phyloP scores from a whole-genome alignment of 306 rosid species.

The Fragaria iinumae region DNA sequence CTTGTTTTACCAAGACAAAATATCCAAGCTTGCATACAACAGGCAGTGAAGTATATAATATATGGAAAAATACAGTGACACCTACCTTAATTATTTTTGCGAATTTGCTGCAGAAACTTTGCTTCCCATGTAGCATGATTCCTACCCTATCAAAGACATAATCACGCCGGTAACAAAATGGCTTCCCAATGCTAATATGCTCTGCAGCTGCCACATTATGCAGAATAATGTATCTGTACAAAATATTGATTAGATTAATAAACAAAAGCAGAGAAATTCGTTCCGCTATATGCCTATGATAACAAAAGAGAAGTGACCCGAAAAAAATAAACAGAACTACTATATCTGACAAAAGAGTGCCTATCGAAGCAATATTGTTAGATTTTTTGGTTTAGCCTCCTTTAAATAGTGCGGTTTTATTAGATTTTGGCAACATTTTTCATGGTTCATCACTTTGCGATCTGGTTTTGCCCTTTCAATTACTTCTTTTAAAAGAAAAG shows the following conservation, averaged over 20 bases:
- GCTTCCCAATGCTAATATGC: conserved; percentile 35
- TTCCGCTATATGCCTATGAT: conserved; percentile 4
- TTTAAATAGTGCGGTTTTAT: background rate
- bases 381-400: background rate
- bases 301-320: conserved; percentile 15
- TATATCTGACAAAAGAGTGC: background rate
- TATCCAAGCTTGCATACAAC: background rate
- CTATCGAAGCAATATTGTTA: background rate
- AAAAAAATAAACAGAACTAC: background rate
- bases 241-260: conserved; percentile 19
- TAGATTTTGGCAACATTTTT: too few species aligned
- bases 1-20: too few species aligned
- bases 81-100: conserved; percentile 58
- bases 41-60: background rate
- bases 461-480: background rate
- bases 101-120: conserved; percentile 68
- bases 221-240: conserved; percentile 63
- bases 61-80: background rate
- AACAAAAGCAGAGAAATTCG: conserved; percentile 15
- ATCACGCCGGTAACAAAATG: conserved; percentile 25
- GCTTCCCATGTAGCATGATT: conserved; percentile 84
- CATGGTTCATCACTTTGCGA: background rate
- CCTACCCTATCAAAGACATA: conserved; percentile 64
- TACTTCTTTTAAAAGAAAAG: background rate
- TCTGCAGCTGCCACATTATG: conserved; percentile 44